Percentiles rank a stretch among this genome's conserved stretches.
These are phyloP conservation scores for Gloeopeniophorella convolvens DNA, from an alignment of 768 basidiomycete species.

Conservation along the genomic window DNA sequence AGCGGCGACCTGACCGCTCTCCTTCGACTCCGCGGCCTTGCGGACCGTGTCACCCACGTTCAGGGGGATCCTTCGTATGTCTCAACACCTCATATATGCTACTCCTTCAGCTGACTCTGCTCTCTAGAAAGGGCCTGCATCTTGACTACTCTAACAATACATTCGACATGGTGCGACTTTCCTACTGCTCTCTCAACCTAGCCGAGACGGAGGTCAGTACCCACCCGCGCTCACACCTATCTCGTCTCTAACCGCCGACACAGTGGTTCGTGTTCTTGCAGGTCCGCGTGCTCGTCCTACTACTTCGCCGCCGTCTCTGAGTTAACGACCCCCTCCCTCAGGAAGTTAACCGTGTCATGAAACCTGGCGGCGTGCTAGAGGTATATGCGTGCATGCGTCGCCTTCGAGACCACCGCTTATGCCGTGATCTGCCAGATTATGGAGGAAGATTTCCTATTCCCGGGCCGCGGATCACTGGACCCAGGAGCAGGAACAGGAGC, in stretches of 20 bases:
- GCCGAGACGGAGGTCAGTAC: conserved; percentile 19
- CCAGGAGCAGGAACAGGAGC: neutral
- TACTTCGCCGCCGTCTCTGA: conserved; percentile 15
- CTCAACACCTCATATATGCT: neutral
- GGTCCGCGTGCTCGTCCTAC: neutral
- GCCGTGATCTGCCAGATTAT: conserved; percentile 41
- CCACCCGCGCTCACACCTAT: neutral
- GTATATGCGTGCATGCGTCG: conserved; percentile 31
- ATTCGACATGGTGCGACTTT: conserved; percentile 19
- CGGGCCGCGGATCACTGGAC: conserved; percentile 30
- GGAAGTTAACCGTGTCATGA: conserved; percentile 65
- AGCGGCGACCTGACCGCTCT: conserved; percentile 1
- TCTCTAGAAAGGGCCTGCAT: neutral
- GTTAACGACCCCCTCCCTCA: conserved; percentile 26
- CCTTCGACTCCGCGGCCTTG: neutral
- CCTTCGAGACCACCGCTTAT: neutral
- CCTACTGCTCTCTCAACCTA: conserved; percentile 16
- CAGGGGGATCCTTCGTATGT: conserved; percentile 13
- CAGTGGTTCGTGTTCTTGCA: conserved; percentile 19
- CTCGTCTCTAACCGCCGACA: neutral
- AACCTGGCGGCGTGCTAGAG: conserved; percentile 57
- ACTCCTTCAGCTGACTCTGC: neutral
- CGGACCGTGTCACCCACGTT: conserved; percentile 8
- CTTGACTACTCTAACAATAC: conserved; percentile 6
- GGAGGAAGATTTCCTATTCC: conserved; percentile 71